Conservation (phyloP, 2,329 filamentous ascomycete genomes). For the Fusarium mangiferae region DNA sequence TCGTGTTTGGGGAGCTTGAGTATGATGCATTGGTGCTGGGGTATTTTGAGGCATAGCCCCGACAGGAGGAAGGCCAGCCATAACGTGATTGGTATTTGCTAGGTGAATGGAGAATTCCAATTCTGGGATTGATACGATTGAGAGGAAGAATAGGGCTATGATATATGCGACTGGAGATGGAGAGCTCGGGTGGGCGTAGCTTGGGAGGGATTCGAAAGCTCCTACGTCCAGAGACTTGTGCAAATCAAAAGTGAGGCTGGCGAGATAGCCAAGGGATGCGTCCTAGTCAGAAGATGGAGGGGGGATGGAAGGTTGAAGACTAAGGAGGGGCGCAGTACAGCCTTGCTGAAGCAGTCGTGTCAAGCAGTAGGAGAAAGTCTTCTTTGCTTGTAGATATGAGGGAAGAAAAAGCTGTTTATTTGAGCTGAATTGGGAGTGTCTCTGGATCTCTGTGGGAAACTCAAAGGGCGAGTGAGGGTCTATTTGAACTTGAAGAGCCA, state of each 20-base stretch:
- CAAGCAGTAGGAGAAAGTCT: neutral
- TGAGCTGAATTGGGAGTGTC: neutral
- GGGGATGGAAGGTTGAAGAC: constrained; percentile 16
- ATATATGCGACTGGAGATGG: constrained; percentile 27
- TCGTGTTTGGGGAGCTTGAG: constrained; percentile 2
- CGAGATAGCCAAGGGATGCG: constrained; percentile 29
- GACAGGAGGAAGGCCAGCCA: constrained; percentile 11
- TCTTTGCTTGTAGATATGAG: neutral
- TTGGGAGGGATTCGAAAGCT: neutral
- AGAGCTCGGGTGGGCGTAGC: neutral
- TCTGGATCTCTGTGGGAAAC: neutral
- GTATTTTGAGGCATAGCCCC: constrained; percentile 17
- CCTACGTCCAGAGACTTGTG: neutral
- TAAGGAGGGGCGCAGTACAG: constrained; percentile 10
- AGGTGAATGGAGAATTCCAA: constrained; percentile 3
- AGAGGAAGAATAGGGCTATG: constrained; percentile 18
- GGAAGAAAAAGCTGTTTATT: neutral
- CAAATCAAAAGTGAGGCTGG: constrained; percentile 33
- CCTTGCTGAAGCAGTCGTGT: constrained; percentile 5
- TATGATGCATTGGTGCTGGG: constrained; percentile 12
- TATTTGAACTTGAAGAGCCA: constrained; percentile 27
- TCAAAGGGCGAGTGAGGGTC: constrained; percentile 5
- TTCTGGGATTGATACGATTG: neutral
- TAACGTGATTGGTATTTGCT: constrained; percentile 14
- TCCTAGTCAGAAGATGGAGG: constrained; percentile 28